Evolutionary conservation across 306 rosid genomes (phyloP).

Genomic region (Dryas alaskensis): DNA sequence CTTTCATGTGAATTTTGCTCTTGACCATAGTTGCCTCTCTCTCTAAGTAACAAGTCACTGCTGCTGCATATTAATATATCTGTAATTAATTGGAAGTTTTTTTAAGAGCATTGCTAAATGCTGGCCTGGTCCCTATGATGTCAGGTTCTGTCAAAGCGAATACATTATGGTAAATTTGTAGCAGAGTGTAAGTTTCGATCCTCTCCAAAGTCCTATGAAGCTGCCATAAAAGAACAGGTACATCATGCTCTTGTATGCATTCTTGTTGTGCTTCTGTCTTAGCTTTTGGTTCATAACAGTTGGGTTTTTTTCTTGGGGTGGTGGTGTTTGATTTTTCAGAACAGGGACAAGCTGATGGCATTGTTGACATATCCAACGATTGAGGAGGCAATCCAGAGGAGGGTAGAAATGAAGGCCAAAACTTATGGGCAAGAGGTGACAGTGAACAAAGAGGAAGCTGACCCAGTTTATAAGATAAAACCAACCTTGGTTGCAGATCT

Average conservation of each 20-base stretch:
- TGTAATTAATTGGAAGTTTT: not conserved
- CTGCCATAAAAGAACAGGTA: slow-evolving; percentile 84
- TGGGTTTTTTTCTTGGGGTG: not conserved
- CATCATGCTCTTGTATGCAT: not conserved
- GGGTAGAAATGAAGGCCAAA: slow-evolving; percentile 76
- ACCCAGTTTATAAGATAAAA: slow-evolving; percentile 68
- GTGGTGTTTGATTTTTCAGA: slow-evolving; percentile 46
- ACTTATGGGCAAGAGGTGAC: slow-evolving; percentile 76
- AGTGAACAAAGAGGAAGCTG: slow-evolving; percentile 38
- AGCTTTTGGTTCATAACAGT: too few relatives aligned
- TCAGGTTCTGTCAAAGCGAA: slow-evolving; percentile 85
- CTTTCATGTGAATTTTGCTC: not conserved
- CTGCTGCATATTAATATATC: not conserved
- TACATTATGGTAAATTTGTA: slow-evolving; percentile 88
- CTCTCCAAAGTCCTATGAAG: slow-evolving; percentile 56
- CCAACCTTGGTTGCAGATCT: slow-evolving; percentile 82
- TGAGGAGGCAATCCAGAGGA: slow-evolving; percentile 62
- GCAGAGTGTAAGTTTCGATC: slow-evolving; percentile 86
- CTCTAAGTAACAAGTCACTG: not conserved
- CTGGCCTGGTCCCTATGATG: slow-evolving; percentile 18
- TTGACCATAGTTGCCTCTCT: not conserved
- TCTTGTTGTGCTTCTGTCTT: not conserved
- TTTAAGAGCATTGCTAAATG: not conserved
- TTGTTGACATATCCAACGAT: slow-evolving; percentile 68
- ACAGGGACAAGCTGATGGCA: slow-evolving; percentile 68